A percentile compares a stretch with the other conserved stretches of the same genome.
phyloP scores from a whole-genome alignment of 2,329 filamentous ascomycete species.

The Aciculosporium take region DNA sequence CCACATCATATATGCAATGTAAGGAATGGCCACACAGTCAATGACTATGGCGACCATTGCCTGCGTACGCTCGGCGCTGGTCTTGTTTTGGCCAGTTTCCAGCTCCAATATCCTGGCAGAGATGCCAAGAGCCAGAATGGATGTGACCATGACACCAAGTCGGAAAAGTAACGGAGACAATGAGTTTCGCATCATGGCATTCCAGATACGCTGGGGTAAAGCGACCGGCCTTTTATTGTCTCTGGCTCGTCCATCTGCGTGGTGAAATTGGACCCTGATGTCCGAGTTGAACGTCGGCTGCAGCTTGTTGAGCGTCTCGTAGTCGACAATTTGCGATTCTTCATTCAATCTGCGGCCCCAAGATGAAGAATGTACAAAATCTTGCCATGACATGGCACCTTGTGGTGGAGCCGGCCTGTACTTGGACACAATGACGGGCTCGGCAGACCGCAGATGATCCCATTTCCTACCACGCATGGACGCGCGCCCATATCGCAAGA shows the following conservation, averaged over 20 bases:
- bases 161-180: slow-evolving; percentile 78
- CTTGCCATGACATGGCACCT: slow-evolving; percentile 33
- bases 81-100: slow-evolving; percentile 29
- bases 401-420: slow-evolving; percentile 27
- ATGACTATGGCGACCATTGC: slow-evolving; percentile 81
- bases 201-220: slow-evolving; percentile 45
- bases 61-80: slow-evolving; percentile 50
- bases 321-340: slow-evolving; percentile 32
- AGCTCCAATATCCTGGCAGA: slow-evolving; percentile 59
- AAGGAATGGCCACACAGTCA: slow-evolving; percentile 76
- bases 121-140: slow-evolving; percentile 65
- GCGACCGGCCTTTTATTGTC: slow-evolving; percentile 16
- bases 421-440: slow-evolving; percentile 43
- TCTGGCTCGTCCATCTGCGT: slow-evolving; percentile 12
- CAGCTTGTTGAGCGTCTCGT: slow-evolving; percentile 29
- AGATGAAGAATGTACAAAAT: slow-evolving; percentile 38
- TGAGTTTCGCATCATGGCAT: slow-evolving; percentile 60
- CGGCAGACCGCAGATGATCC: slow-evolving; percentile 44
- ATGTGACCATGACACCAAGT: slow-evolving; percentile 69
- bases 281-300: slow-evolving; percentile 33
- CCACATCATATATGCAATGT: slow-evolving; percentile 85
- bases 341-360: slow-evolving; percentile 35
- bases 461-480: slow-evolving; percentile 36
- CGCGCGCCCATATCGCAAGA: slow-evolving; percentile 34
- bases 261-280: slow-evolving; percentile 18